Evolutionary conservation across 768 basidiomycete species (phyloP), one percentile per base, ranked within the genome.

Genomic region (Boletellus sp.): DNA sequence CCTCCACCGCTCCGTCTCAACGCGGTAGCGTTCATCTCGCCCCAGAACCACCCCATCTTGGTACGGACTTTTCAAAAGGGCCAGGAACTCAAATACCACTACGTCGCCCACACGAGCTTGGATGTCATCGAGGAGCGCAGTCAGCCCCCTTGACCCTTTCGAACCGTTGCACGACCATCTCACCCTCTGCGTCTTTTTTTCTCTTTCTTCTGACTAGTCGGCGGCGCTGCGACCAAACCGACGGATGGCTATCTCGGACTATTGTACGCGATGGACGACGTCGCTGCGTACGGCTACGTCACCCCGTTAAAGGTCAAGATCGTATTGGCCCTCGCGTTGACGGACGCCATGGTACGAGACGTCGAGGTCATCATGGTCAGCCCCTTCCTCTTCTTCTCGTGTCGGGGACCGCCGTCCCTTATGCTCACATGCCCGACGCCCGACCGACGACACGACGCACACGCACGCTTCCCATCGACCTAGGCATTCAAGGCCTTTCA

Each of bases 71-170:
- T 90, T 63, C 70, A 75, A 26, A 77, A 78, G 35, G 72, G 76
- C 26, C 76, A 80, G 53, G 77, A 78, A 48, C 75, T 93, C 55
- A 91, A 91, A 63, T 94, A 92, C 61, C 89, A 94, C 69, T 94
- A 93, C 56, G 83, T 93, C 48, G 90, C 92, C 0, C 92, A 95
- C 67, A 93, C 89, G 19, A 87, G 87, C 47, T 70, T 95, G 59
- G 92, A 95, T 68, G 86, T 93, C 48, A 83, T 95, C 59, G 93
- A 95, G 60, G 92, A 94, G 71, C 84, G 90, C 75, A 82, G 92
- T 92, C 60, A 71, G 83, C 66, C 50, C 50, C 43, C 45, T 53
- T 32, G 34, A 45, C 37, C 47, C 19, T 38, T 19, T 17, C 33
- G 23, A 37, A 19, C 13, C 39, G 20, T n/a, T 34, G 36, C 40